phyloP scores from a whole-genome alignment of 1,284 basidiomycete genomes.

The Microstroma glucosiphilum region DNA sequence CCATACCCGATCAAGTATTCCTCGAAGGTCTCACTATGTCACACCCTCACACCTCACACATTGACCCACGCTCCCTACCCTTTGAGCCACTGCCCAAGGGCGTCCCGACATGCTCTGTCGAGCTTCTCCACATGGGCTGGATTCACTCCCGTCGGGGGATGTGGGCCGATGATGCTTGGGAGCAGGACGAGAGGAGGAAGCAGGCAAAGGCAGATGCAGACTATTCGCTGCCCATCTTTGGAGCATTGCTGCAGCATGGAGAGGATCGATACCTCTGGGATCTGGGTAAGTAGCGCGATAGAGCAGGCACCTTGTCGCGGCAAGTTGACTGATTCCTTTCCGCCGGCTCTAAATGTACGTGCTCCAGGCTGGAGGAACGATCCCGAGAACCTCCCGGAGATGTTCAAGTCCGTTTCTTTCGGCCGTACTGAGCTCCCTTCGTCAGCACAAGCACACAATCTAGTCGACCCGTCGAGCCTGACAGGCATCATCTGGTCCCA shows the following conservation, averaged over 20 bases:
- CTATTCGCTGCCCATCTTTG: slow-evolving; percentile 14
- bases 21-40: slow-evolving; percentile 11
- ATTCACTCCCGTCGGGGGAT: slow-evolving; percentile 14
- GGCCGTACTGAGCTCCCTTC: slow-evolving; percentile 1
- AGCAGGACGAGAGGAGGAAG: neutral
- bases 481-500: slow-evolving; percentile 19
- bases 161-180: slow-evolving; percentile 20
- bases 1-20: too few species aligned
- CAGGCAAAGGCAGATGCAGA: slow-evolving; percentile 9
- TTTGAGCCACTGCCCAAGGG: slow-evolving; percentile 7
- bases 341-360: neutral
- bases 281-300: slow-evolving; percentile 13
- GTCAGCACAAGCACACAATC: slow-evolving; percentile 7
- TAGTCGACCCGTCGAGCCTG: slow-evolving; percentile 13
- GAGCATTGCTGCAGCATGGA: slow-evolving; percentile 14
- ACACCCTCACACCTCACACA: slow-evolving; percentile 22
- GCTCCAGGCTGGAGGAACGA: slow-evolving; percentile 9
- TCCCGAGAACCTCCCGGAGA: slow-evolving; percentile 8
- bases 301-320: neutral
- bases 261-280: slow-evolving; percentile 17
- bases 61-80: slow-evolving; percentile 14
- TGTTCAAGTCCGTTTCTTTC: slow-evolving; percentile 14
- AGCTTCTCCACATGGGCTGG: slow-evolving; percentile 16
- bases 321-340: neutral
- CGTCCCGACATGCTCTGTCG: slow-evolving; percentile 7